Percentiles rank a stretch among this genome's conserved stretches.
phyloP scores from a whole-genome alignment of 2,329 filamentous ascomycete species.

The Nakataea oryzae region DNA sequence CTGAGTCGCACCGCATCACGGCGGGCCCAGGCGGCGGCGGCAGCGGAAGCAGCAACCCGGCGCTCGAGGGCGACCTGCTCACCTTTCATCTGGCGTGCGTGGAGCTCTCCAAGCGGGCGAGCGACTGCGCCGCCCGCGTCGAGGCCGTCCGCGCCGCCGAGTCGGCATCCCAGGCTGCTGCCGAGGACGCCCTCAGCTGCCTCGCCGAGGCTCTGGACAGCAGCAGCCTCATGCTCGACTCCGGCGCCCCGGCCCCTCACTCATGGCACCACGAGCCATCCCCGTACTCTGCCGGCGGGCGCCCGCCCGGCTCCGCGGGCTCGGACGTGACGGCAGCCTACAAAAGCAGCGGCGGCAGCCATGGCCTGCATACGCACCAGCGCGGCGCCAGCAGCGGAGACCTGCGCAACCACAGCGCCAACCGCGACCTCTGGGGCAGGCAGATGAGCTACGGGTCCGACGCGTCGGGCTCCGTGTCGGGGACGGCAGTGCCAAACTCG shows the following conservation, averaged over 20 bases:
- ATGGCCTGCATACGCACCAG: not conserved
- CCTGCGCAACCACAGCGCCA: conserved; percentile 10
- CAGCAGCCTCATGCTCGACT: conserved; percentile 23
- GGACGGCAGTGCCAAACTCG: not conserved
- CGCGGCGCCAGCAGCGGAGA: conserved; percentile 7
- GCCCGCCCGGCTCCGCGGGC: conserved; percentile 38
- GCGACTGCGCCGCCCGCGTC: conserved; percentile 38
- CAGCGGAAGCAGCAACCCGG: not conserved
- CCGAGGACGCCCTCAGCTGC: conserved; percentile 18
- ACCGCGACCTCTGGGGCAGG: conserved; percentile 10
- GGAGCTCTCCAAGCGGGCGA: conserved; percentile 37
- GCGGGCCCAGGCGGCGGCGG: not conserved
- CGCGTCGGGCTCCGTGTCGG: conserved; percentile 8
- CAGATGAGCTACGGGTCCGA: conserved; percentile 21
- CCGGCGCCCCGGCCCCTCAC: not conserved
- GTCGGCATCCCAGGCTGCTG: conserved; percentile 17
- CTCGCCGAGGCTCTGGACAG: conserved; percentile 37
- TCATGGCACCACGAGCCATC: not conserved
- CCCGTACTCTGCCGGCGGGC: conserved; percentile 12
- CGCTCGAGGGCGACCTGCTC: conserved; percentile 40
- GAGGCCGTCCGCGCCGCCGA: conserved; percentile 32
- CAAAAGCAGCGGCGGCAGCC: conserved; percentile 5
- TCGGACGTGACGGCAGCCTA: conserved; percentile 27
- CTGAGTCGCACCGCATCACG: conserved; percentile 36
- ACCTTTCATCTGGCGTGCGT: conserved; percentile 42